Percentiles rank a stretch among this genome's conserved stretches.
These are phyloP conservation scores for Myxozyma neotropica DNA, from an alignment of 805 yeast genomes.

Conservation along the genomic window DNA sequence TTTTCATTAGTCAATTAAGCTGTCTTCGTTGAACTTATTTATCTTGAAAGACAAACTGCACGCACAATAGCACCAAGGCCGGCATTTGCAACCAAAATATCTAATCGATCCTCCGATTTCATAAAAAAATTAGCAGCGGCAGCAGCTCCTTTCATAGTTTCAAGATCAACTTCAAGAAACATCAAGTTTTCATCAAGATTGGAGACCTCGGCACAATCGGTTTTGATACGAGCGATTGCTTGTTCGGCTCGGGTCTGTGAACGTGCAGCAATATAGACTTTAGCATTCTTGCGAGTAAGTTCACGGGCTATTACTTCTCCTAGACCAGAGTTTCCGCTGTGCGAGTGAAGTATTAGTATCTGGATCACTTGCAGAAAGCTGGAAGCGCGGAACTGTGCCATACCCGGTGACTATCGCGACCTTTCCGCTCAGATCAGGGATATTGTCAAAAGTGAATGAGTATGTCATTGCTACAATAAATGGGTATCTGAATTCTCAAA, in stretches of 20 bases:
- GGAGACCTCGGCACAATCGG: neutral
- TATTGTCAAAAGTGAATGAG: conserved; percentile 21
- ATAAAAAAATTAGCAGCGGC: conserved; percentile 43
- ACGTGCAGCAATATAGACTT: conserved; percentile 29
- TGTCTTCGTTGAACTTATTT: neutral
- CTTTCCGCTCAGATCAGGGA: conserved; percentile 26
- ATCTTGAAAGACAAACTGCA: neutral
- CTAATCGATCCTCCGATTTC: conserved; percentile 50
- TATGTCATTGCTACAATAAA: neutral
- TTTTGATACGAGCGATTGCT: conserved; percentile 27
- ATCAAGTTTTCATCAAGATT: conserved; percentile 18
- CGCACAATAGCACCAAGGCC: conserved; percentile 49
- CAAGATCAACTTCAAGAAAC: conserved; percentile 29
- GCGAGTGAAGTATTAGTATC: neutral
- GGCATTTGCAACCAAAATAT: conserved; percentile 71
- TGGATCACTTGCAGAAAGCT: neutral
- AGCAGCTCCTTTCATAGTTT: conserved; percentile 23
- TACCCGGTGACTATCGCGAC: conserved; percentile 32
- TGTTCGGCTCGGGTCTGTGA: conserved; percentile 20
- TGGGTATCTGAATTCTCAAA: neutral
- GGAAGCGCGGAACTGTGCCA: neutral
- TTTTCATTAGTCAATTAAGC: neutral
- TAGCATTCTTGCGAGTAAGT: conserved; percentile 29
- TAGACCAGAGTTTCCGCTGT: conserved; percentile 31
- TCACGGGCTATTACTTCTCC: conserved; percentile 30